Percentiles rank a stretch among this genome's conserved stretches.
Evolutionary conservation across 805 yeast genomes (phyloP).

Genomic region (Nakazawaea anatomiae): DNA sequence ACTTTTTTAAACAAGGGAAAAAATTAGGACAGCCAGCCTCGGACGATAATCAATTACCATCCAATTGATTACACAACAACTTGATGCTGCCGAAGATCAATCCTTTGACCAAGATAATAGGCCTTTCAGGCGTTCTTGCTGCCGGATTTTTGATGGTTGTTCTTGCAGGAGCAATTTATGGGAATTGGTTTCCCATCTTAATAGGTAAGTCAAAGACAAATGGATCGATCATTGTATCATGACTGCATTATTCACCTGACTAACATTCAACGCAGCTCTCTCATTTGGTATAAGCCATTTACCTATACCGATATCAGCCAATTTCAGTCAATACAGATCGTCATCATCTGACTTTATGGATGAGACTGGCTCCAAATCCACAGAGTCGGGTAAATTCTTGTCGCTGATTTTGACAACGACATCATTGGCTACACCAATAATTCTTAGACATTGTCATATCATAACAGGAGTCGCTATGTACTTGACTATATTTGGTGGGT

Average conservation of each 20-base stretch:
- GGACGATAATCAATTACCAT: no score
- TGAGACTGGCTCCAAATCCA: slow-evolving; percentile 37
- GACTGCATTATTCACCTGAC: background rate
- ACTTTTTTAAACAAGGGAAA: no score
- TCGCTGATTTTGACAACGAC: slow-evolving; percentile 62
- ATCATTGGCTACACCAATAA: slow-evolving; percentile 48
- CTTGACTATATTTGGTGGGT: slow-evolving; percentile 80
- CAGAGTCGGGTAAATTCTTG: slow-evolving; percentile 70
- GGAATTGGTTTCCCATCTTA: slow-evolving; percentile 86
- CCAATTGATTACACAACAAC: no score
- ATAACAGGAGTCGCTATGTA: slow-evolving; percentile 64
- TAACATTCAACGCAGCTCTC: slow-evolving; percentile 22
- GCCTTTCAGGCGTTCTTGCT: slow-evolving; percentile 72
- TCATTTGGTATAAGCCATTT: slow-evolving; percentile 66
- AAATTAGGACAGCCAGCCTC: no score
- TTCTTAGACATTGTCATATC: slow-evolving; percentile 69
- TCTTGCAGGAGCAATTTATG: slow-evolving; percentile 80
- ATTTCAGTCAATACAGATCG: background rate
- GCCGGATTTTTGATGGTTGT: slow-evolving; percentile 86
- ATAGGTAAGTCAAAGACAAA: slow-evolving; percentile 38
- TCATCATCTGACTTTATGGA: slow-evolving; percentile 50
- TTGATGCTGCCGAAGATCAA: slow-evolving; percentile 24
- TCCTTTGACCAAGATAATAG: slow-evolving; percentile 74
- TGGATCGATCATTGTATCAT: slow-evolving; percentile 16
- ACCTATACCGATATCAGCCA: slow-evolving; percentile 49